Base-by-base conservation (phyloP, 805 yeast genomes). In the Brettanomyces custersianus region DNA sequence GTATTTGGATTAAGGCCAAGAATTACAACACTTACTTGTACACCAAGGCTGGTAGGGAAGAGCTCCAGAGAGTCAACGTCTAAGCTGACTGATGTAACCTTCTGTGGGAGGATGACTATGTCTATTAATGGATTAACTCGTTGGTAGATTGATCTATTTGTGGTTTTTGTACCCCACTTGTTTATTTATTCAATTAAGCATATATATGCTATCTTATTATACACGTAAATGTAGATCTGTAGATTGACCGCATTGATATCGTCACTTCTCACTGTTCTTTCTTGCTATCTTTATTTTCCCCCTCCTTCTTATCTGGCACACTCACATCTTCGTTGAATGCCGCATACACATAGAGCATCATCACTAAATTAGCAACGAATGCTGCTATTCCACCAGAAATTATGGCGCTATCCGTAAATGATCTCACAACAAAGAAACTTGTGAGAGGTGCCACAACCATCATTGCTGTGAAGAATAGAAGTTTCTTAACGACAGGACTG, bases 1-100 rank as follows among this genome's bases (percentile, higher is more conserved):
- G 76, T 62, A 65, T 90, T 67, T 86, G 95, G 95, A 76, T 74
- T 46, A 63, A 70, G 58, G 88, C 94, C 48, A 78, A 86, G 68
- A 87, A 81, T 59, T 87, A 87, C 77, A 84, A 90, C 66, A 90
- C 78, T 60, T 88, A 69, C 77, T 74, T 90, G 62, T 90, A 90
- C 75, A 87, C 96, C 65, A 90, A 90, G 74, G 97, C 84, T 47
- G 98, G 98, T 63, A 85, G 88, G 70, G 90, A 81, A 71, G 95
- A 90, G 60, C 75, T 90, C 58, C 90, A 74, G 62, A 77, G 75
- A 62, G 77, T 67, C 36, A 56, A 60, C 41, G 65, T 58, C 47
- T 58, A 47, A 46, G 20, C 18, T 21, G 20, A n/a, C n/a, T n/a
- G n/a, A n/a, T n/a, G n/a, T n/a, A n/a, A n/a, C n/a, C n/a, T n/a